Evolutionary conservation across 192 early-diverging fungal genomes (phyloP).

Genomic region (Thamnidium elegans): DNA sequence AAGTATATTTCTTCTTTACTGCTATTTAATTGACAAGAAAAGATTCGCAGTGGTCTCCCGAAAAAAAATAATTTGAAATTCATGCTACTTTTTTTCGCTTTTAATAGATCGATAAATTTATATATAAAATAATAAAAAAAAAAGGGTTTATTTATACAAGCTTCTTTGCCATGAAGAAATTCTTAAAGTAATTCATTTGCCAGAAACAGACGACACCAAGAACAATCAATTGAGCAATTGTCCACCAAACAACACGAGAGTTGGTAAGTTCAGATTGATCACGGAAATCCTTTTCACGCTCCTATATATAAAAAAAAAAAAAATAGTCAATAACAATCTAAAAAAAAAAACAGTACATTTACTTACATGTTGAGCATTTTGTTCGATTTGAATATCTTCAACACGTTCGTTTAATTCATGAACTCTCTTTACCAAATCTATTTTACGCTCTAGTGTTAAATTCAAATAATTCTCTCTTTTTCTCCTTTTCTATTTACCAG

Average conservation of each 20-base stretch:
- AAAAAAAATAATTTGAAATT: no score
- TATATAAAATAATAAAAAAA: no score
- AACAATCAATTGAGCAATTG: constrained; percentile 79
- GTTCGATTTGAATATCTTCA: constrained; percentile 81
- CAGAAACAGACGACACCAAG: constrained; percentile 75
- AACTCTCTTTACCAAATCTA: constrained; percentile 65
- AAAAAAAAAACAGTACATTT: neutral
- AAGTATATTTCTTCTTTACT: no score
- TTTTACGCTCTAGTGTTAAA: neutral
- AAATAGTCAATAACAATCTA: neutral
- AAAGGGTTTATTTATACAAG: constrained; percentile 56
- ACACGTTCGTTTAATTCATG: constrained; percentile 82
- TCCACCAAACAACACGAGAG: constrained; percentile 82
- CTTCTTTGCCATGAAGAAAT: constrained; percentile 91
- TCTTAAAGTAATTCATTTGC: constrained; percentile 84
- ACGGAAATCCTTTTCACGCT: constrained; percentile 89
- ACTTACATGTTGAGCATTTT: constrained; percentile 83
- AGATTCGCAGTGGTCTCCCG: no score
- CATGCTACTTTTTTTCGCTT: no score
- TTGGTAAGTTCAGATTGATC: constrained; percentile 83
- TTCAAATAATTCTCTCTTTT: constrained; percentile 2
- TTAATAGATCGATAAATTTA: no score
- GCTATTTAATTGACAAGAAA: no score
- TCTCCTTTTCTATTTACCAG: constrained; percentile 32
- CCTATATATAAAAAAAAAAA: constrained; percentile 44